Evolutionary conservation across 75 land plant genomes (phyloP).

Genomic region (Picea sitchensis): DNA sequence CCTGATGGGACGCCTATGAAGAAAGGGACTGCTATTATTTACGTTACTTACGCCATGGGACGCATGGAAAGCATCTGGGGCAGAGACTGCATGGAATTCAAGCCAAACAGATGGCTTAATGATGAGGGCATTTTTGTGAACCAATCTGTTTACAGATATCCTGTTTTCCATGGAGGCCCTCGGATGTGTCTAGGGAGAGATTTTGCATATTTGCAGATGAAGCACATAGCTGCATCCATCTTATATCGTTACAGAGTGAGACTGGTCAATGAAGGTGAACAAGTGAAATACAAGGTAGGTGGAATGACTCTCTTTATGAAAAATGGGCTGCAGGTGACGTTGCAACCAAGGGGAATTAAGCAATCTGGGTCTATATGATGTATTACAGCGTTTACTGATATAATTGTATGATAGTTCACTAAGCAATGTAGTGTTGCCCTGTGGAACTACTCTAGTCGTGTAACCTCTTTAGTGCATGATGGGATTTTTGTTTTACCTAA

Average conservation of each 20-base stretch:
- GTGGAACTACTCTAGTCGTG: too few relatives aligned
- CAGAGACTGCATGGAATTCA: constrained; percentile 31
- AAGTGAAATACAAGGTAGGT: constrained; percentile 34
- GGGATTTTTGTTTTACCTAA: too few relatives aligned
- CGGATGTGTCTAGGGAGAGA: constrained; percentile 28
- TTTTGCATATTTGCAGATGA: constrained; percentile 26
- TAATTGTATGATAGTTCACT: too few relatives aligned
- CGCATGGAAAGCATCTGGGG: constrained; percentile 70
- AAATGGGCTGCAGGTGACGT: background rate
- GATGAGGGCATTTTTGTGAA: constrained; percentile 17
- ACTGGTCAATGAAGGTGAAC: constrained; percentile 24
- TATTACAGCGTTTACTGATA: too few relatives aligned
- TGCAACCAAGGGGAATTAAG: background rate
- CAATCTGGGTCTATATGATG: too few relatives aligned
- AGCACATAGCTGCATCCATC: constrained; percentile 10
- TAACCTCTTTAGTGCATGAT: too few relatives aligned
- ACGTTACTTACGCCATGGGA: constrained; percentile 60
- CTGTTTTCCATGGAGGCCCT: constrained; percentile 25
- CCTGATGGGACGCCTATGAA: constrained; percentile 59
- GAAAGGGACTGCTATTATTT: constrained; percentile 48
- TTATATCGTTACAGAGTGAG: constrained; percentile 3
- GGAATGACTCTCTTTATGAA: constrained; percentile 25
- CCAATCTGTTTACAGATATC: constrained; percentile 17
- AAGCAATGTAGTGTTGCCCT: too few relatives aligned
- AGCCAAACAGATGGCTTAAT: constrained; percentile 36